Conservation (phyloP, 208 protist species). For the Acanthamoeba healyi region DNA sequence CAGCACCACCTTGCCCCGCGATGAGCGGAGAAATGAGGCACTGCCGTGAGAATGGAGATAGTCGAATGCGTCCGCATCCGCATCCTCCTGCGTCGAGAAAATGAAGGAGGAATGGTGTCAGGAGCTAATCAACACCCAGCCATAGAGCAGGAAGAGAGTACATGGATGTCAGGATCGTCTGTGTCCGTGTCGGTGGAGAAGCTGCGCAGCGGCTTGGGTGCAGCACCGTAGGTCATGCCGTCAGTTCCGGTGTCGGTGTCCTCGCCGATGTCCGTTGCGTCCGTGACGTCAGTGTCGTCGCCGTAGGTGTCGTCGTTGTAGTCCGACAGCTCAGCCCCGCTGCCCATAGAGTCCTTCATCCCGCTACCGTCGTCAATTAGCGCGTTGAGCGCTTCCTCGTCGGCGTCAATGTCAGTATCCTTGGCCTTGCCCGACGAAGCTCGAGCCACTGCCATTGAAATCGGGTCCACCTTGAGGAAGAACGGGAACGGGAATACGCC, state of each 20-base stretch:
- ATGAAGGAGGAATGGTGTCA: too few species aligned
- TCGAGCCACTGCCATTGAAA: background rate
- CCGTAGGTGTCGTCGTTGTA: constrained; percentile 11
- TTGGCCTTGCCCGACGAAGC: background rate
- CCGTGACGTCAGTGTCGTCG: constrained; percentile 33
- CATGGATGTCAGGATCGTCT: constrained; percentile 12
- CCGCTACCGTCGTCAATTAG: background rate
- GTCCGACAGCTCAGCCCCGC: constrained; percentile 26
- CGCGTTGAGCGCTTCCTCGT: background rate
- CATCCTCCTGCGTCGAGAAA: background rate
- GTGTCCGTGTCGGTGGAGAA: constrained; percentile 65
- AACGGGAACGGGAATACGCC: constrained; percentile 68
- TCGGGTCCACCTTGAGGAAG: constrained; percentile 66
- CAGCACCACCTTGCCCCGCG: constrained; percentile 44
- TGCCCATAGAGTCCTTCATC: background rate
- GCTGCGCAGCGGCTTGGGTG: constrained; percentile 21
- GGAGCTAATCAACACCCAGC: background rate
- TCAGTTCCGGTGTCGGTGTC: constrained; percentile 45
- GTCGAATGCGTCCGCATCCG: background rate
- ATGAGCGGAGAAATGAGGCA: background rate
- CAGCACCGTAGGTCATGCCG: background rate
- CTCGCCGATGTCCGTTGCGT: background rate
- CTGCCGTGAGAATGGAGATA: background rate
- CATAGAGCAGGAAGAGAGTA: background rate
- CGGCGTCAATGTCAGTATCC: background rate